A percentile compares a stretch with the other conserved stretches of the same genome.
These are phyloP conservation scores for Tricholoma furcatifolium DNA, from an alignment of 768 basidiomycete species.

Conservation along the genomic window DNA sequence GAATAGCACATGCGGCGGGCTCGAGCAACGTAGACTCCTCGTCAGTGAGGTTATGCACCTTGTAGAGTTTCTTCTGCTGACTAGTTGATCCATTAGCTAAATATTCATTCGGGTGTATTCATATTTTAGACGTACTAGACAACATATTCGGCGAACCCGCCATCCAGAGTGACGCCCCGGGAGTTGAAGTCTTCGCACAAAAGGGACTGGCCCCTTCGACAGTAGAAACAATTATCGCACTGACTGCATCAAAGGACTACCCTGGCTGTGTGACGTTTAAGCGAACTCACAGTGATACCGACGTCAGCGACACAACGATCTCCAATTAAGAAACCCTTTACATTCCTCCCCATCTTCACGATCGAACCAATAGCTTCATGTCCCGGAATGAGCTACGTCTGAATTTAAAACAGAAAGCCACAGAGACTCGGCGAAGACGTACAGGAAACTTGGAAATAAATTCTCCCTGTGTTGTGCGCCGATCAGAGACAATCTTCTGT, in stretches of 20 bases:
- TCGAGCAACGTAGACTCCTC: slow-evolving; percentile 88
- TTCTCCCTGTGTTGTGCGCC: slow-evolving; percentile 35
- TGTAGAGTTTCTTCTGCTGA: slow-evolving; percentile 74
- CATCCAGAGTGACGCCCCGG: slow-evolving; percentile 76
- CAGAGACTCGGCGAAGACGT: neutral
- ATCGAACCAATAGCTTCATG: slow-evolving; percentile 76
- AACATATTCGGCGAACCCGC: slow-evolving; percentile 90
- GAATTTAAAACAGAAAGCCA: neutral
- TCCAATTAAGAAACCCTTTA: slow-evolving; percentile 71
- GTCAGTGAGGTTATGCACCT: slow-evolving; percentile 83
- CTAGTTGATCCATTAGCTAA: slow-evolving; percentile 16
- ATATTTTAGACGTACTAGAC: slow-evolving; percentile 55
- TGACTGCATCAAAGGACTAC: slow-evolving; percentile 24
- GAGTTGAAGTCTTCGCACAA: slow-evolving; percentile 85
- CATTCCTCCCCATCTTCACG: slow-evolving; percentile 76
- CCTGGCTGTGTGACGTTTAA: slow-evolving; percentile 2
- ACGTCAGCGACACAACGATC: slow-evolving; percentile 88
- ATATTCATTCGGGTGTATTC: neutral
- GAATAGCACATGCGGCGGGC: slow-evolving; percentile 88
- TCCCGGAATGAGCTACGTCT: slow-evolving; percentile 61
- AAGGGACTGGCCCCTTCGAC: slow-evolving; percentile 77
- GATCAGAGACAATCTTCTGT: neutral
- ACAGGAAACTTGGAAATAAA: slow-evolving; percentile 65
- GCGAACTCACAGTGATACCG: slow-evolving; percentile 51
- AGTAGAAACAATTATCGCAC: slow-evolving; percentile 88